Evolutionary conservation across 2,329 filamentous ascomycete genomes (phyloP), one percentile per base, ranked within the genome.

Genomic region (Epicoccum nigrum): DNA sequence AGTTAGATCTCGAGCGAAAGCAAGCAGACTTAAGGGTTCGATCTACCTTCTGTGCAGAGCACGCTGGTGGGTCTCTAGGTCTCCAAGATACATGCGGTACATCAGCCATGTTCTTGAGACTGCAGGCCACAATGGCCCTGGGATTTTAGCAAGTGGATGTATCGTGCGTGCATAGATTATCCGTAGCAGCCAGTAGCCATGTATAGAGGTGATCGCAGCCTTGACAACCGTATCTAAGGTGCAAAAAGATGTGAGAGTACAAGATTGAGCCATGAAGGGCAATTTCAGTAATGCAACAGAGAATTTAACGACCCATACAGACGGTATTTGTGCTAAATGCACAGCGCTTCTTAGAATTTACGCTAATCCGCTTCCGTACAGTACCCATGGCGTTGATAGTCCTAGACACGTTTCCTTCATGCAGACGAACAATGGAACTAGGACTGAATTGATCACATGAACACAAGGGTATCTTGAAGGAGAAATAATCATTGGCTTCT

Each of bases 81-180:
- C 62, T 12, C 62, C 63, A 13, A 34, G 23, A 12, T 58, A 53
- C 19, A 57, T 55, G 16, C 54, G 57, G 19, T 60, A 62, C 55
- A 65, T 60, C 20, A 63, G 44, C 62, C 63, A 67, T 60, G 57
- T 55, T 16, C 62, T 55, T 4, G 60, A 60, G 8, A 64, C n/a
- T 2, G 59, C 54, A 5, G 63, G 47, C 60, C 57, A 67, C 21
- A 62, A 40, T 5, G 62, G 61, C 2, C 57, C 62, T 3, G 62
- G 59, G 4, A 63, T 39, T n/a, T 50, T 56, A 4, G 61, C 56
- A 7, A 65, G 48, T 3, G 61, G 56, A 32, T 64, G 61, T 7
- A 61, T 16, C 16, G 46, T 58, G 25, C 47, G 49, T 15, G 54
- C 46, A 27, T 60, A 63, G 30, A 56, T 1, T 13, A 43, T 35